Base-by-base conservation (phyloP, 306 rosid species). In the Bauhinia variegata region DNA sequence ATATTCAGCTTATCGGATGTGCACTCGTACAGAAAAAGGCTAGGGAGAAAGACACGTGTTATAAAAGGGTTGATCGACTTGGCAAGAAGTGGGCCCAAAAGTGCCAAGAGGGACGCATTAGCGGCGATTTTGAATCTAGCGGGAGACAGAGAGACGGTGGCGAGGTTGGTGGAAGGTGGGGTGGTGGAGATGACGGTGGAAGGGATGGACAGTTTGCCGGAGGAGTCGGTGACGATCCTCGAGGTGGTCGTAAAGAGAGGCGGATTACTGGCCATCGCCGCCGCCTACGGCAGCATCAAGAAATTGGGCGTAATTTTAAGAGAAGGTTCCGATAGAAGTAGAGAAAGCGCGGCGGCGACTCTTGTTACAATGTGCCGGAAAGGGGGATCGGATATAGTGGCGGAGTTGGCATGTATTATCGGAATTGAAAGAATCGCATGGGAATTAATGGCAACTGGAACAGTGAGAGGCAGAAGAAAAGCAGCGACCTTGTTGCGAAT, bases 261-360 rank as follows among this genome's bases (percentile, higher is more conserved):
- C 0, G 99, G 96, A 16, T 0, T 90, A 41, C 38, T 85, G 47
- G 99, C 97, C 0, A 76, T 86, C 0, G 83, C 87, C 4, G 91
- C 95, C 0, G 88, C 95, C 0, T 86, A 67, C 8, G 56, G 46
- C 0, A 80, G 82, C 56, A 76, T 95, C 0, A 85, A 65, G 78
- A 84, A 80, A 59, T 60, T 95, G 70, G 87, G 83, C 36, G 8
- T 9, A 17, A 63, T 87, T 5, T 32, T 95, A 50, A 83, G 97
- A 60, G 88, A 82, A 2, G 97, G 97, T 4, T 83, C 97, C 2
- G 96, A 90, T 7, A 82, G 91, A 32, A 89, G 88, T 0, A 70
- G 92, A 32, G 99, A 95, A 67, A 86, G 99, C 11, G 95, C 92
- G 14, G 96, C 95, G 33, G 97, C 97, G 54, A 79, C 96, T 0